Conservation (phyloP, 805 yeast species). For the Candida dendrica region DNA sequence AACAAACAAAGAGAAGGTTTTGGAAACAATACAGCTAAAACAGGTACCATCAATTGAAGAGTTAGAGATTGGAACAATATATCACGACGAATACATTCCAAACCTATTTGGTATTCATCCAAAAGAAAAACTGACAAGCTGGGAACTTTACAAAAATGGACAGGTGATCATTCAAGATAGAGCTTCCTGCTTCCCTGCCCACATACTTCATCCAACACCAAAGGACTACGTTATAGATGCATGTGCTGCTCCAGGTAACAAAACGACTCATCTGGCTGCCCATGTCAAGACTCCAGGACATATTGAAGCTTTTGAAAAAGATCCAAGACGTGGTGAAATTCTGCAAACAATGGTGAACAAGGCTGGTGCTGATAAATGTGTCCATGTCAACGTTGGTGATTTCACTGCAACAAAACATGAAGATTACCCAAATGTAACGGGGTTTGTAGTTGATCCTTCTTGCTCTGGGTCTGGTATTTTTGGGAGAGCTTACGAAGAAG, state of each 20-base stretch:
- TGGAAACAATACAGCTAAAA: constrained; percentile 34
- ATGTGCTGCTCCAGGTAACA: constrained; percentile 98
- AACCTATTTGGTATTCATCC: constrained; percentile 80
- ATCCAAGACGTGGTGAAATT: constrained; percentile 60
- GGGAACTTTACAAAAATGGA: constrained; percentile 69
- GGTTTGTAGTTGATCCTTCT: constrained; percentile 89
- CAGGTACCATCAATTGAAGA: constrained; percentile 39
- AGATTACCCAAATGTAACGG: constrained; percentile 61
- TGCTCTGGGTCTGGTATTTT: constrained; percentile 98
- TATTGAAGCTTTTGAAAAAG: constrained; percentile 85
- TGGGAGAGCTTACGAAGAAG: constrained; percentile 48
- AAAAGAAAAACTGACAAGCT: constrained; percentile 55
- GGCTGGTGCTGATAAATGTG: constrained; percentile 54
- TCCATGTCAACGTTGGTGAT: constrained; percentile 46
- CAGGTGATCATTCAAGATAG: constrained; percentile 87
- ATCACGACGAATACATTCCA: constrained; percentile 67
- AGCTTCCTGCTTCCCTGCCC: constrained; percentile 95
- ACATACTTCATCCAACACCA: constrained; percentile 56
- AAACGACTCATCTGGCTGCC: constrained; percentile 88
- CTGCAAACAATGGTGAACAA: constrained; percentile 69
- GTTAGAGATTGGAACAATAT: constrained; percentile 50
- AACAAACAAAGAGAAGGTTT: constrained; percentile 25
- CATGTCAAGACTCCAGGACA: constrained; percentile 34
- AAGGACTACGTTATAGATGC: constrained; percentile 77
- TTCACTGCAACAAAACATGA: constrained; percentile 35